Conservation (phyloP, 805 yeast species). For the Cyberlindnera mrakii region DNA sequence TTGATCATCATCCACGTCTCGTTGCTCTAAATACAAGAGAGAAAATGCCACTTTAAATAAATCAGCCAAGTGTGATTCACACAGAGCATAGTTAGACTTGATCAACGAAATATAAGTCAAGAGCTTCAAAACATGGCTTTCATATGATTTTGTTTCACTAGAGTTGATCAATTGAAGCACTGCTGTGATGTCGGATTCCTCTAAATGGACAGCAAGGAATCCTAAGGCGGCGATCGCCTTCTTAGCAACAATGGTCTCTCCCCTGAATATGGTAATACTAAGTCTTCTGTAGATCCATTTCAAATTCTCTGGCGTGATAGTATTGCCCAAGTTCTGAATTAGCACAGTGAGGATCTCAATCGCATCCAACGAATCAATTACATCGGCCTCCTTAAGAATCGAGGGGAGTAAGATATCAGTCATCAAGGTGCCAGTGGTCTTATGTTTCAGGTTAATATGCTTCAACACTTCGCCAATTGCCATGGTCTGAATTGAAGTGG, state of each 20-base stretch:
- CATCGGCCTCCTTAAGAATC: constrained; percentile 26
- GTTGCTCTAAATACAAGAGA: constrained; percentile 24
- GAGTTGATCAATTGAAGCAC: constrained; percentile 16
- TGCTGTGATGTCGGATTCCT: constrained; percentile 21
- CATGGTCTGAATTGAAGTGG: constrained; percentile 25
- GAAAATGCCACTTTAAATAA: constrained; percentile 20
- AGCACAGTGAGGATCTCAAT: constrained; percentile 58
- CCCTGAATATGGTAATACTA: constrained; percentile 32
- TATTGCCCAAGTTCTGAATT: constrained; percentile 41
- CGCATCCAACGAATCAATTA: constrained; percentile 39
- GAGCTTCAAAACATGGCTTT: constrained; percentile 14
- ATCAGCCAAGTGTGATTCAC: constrained; percentile 16
- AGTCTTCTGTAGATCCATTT: constrained; percentile 24
- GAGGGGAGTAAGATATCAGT: constrained; percentile 34
- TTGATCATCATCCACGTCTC: constrained; percentile 33
- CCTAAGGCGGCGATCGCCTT: constrained; percentile 46
- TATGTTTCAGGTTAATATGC: constrained; percentile 19
- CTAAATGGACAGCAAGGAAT: constrained; percentile 27
- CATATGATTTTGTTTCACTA: constrained; percentile 16
- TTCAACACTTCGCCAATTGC: constrained; percentile 21
- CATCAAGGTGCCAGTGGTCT: constrained; percentile 24
- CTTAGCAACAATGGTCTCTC: constrained; percentile 42
- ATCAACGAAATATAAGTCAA: constrained; percentile 22
- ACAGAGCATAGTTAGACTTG: constrained; percentile 22
- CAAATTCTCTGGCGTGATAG: constrained; percentile 32